These are phyloP conservation scores for Coemansia sp. DNA, from an alignment of 371 early-diverging fungal genomes.

Conservation along the genomic window DNA sequence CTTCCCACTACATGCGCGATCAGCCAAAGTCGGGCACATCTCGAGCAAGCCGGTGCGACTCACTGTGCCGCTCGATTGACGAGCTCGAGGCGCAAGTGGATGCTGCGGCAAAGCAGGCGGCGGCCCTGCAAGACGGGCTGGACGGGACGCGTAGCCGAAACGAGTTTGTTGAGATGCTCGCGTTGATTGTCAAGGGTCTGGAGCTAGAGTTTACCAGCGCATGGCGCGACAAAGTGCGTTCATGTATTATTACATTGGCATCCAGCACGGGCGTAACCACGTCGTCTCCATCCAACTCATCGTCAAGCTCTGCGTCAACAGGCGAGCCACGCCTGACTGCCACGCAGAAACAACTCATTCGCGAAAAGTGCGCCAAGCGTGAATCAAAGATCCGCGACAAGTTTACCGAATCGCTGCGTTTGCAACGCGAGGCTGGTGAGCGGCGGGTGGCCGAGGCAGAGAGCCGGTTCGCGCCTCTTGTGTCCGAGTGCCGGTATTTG, in stretches of 20 bases:
- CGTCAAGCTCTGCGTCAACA: conserved; percentile 11
- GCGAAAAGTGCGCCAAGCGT: conserved; percentile 12
- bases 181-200: conserved; percentile 12
- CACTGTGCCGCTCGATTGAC: conserved; percentile 17
- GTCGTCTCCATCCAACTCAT: conserved; percentile 8
- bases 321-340: conserved; percentile 8
- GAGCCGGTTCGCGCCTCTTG: background rate
- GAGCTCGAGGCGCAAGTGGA: conserved; percentile 29
- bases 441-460: background rate
- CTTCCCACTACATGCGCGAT: background rate
- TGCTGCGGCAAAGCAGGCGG: conserved; percentile 9
- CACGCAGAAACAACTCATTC: conserved; percentile 34
- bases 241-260: conserved; percentile 18
- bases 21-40: background rate
- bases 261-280: background rate
- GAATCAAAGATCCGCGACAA: background rate
- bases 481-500: conserved; percentile 25
- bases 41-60: background rate
- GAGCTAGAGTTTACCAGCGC: conserved; percentile 16
- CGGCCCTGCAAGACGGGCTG: conserved; percentile 8
- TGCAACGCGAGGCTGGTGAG: background rate
- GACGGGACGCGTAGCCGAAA: background rate
- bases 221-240: conserved; percentile 31
- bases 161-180: conserved; percentile 6
- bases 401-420: conserved; percentile 2